Evolutionary conservation across 2,329 filamentous ascomycete species (phyloP).

Genomic region (Cladosporium velox): DNA sequence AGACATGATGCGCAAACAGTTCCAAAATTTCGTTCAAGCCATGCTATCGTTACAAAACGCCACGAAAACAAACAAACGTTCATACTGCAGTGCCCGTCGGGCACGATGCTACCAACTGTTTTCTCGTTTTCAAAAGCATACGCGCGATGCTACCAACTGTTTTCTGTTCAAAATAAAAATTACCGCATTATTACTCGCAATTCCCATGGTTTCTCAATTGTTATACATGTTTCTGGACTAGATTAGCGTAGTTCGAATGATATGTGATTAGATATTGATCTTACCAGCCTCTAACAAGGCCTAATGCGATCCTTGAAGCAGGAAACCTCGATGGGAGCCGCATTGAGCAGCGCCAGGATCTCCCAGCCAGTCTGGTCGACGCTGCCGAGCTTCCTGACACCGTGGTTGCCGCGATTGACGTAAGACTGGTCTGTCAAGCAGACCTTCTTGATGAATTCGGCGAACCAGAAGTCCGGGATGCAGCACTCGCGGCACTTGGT

Average conservation of each 20-base stretch:
- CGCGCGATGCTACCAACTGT: background rate
- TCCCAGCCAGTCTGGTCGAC: slow-evolving; percentile 1
- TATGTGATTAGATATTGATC: background rate
- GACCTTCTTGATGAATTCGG: background rate
- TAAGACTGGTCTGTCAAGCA: background rate
- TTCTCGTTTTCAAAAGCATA: background rate
- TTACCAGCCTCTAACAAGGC: background rate
- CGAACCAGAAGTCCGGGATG: slow-evolving; percentile 5
- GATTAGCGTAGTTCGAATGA: background rate
- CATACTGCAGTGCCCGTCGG: background rate
- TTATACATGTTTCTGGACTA: background rate
- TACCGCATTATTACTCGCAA: background rate
- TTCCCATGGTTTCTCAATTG: background rate
- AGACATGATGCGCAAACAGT: background rate
- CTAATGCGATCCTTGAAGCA: background rate
- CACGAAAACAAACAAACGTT: background rate
- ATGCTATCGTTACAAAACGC: background rate
- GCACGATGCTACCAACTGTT: background rate
- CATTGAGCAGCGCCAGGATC: background rate
- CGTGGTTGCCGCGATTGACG: background rate
- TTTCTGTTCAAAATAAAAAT: background rate
- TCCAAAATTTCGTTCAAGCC: background rate
- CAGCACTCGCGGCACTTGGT: background rate
- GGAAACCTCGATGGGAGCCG: background rate
- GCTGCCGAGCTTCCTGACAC: background rate